phyloP scores from a whole-genome alignment of 148 eudicot species.

The Polygonum aviculare region DNA sequence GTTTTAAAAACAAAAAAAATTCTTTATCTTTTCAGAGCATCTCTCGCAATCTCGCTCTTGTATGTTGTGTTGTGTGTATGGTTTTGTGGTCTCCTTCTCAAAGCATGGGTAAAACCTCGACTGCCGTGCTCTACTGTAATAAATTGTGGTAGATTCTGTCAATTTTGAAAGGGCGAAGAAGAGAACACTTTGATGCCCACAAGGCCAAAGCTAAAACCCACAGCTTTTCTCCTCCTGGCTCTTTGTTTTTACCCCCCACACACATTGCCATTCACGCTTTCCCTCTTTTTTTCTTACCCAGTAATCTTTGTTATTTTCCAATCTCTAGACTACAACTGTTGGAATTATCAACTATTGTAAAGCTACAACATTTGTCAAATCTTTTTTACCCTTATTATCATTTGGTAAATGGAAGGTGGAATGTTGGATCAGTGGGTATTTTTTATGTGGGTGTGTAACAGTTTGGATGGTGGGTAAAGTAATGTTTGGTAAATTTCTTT shows the following conservation, averaged over 20 bases:
- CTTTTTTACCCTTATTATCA: background rate
- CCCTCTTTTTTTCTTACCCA: background rate
- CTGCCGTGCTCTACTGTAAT: constrained; percentile 5
- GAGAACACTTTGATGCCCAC: constrained; percentile 1
- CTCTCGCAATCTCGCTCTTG: background rate
- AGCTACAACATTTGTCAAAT: no score
- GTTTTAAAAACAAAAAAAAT: background rate
- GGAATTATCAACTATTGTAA: background rate
- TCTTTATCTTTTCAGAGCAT: background rate
- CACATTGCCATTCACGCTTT: background rate
- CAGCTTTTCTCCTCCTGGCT: background rate
- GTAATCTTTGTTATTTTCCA: background rate
- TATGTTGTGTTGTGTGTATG: background rate
- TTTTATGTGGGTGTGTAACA: background rate
- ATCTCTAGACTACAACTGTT: background rate
- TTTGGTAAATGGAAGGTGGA: background rate
- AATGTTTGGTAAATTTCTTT: background rate
- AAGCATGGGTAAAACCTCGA: constrained; percentile 10
- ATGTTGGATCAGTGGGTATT: background rate
- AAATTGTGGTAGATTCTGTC: constrained; percentile 6
- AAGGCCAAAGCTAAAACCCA: background rate
- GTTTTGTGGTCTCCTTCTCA: constrained; percentile 4
- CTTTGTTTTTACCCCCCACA: background rate
- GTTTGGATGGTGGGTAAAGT: background rate
- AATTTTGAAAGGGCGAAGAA: background rate